Conservation (phyloP, 2,329 filamentous ascomycete genomes). For the Penicillium sp. region DNA sequence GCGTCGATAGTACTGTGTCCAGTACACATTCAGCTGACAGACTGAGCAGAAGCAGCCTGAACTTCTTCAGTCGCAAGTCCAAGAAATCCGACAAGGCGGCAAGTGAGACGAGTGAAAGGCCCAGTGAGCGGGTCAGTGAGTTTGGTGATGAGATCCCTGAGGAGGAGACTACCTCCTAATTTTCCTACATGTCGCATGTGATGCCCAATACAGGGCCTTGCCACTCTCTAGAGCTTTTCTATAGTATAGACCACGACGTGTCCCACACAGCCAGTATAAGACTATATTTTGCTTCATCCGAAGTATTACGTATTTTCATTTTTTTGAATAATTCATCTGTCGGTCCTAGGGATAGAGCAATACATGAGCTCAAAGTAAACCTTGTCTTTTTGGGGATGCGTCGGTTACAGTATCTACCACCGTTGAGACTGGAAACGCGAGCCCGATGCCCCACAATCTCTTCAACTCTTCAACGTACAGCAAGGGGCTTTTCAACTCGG, state of each 20-base stretch:
- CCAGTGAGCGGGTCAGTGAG: slow-evolving; percentile 51
- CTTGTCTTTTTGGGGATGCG: not conserved
- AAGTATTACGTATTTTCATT: not conserved
- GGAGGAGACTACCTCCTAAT: slow-evolving; percentile 26
- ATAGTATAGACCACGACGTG: slow-evolving; percentile 3
- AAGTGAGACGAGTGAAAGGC: slow-evolving; percentile 50
- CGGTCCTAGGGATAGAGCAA: not conserved
- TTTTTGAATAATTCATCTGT: not conserved
- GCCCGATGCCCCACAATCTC: slow-evolving; percentile 12
- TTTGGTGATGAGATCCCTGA: slow-evolving; percentile 48
- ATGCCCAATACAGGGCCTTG: not conserved
- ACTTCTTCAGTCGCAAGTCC: slow-evolving; percentile 54
- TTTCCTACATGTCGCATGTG: not conserved
- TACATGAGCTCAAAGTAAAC: not conserved
- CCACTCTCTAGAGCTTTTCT: slow-evolving; percentile 9
- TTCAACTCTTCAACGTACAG: slow-evolving; percentile 1
- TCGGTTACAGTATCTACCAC: not conserved
- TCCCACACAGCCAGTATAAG: slow-evolving; percentile 1
- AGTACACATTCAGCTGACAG: slow-evolving; percentile 50
- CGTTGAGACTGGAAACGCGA: not conserved
- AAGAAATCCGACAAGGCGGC: slow-evolving; percentile 48
- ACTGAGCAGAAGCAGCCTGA: slow-evolving; percentile 49
- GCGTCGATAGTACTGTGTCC: slow-evolving; percentile 47
- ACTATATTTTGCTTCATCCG: not conserved
- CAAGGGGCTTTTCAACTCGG: not conserved